These are phyloP conservation scores for Solanum okadae DNA, from an alignment of 257 asterid species.

Conservation along the genomic window DNA sequence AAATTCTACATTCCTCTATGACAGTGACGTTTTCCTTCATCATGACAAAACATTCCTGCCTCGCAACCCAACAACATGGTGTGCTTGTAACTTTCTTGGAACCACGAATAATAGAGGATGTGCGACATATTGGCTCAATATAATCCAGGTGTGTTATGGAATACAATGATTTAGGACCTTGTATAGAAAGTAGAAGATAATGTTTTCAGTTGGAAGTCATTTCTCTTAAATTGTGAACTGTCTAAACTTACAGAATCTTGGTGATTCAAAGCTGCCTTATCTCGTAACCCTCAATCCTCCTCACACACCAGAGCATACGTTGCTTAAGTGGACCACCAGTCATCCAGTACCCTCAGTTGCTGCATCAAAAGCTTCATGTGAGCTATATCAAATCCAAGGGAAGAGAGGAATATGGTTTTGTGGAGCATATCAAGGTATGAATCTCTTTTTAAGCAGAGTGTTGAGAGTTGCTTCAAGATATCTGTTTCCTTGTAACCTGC, in stretches of 20 bases:
- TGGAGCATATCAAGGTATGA: constrained; percentile 88
- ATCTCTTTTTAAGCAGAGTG: too few relatives aligned
- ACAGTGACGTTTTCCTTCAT: constrained; percentile 74
- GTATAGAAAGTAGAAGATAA: neutral
- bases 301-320: constrained; percentile 40
- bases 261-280: constrained; percentile 46
- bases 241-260: constrained; percentile 46
- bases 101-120: constrained; percentile 38
- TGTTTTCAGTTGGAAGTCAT: neutral
- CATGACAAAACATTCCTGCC: constrained; percentile 65
- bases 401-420: constrained; percentile 85
- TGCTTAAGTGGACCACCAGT: constrained; percentile 80
- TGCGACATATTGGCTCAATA: constrained; percentile 21
- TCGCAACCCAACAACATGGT: constrained; percentile 54
- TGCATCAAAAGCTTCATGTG: constrained; percentile 68
- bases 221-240: neutral
- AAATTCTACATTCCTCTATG: constrained; percentile 1
- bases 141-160: constrained; percentile 25
- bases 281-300: constrained; percentile 81
- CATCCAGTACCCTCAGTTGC: constrained; percentile 94
- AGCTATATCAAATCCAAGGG: constrained; percentile 60
- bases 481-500: too few relatives aligned
- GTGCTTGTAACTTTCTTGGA: constrained; percentile 69
- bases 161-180: neutral
- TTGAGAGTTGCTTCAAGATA: too few relatives aligned